Percentiles rank a stretch among this genome's conserved stretches.
Conservation (phyloP, 352 stramenopile genomes). For the Aphanomyces invadans region DNA sequence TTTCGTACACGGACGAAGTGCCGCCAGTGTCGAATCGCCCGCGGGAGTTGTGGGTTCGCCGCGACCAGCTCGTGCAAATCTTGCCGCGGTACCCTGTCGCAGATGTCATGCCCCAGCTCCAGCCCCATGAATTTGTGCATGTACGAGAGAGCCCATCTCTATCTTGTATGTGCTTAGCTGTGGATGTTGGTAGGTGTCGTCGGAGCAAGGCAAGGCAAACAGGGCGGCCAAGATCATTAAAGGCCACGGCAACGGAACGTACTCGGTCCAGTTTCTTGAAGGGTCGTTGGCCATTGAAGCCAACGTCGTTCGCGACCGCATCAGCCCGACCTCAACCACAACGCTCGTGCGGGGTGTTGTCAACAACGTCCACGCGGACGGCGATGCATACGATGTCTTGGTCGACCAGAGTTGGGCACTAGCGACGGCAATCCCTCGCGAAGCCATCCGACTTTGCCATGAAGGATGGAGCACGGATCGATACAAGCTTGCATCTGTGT, state of each 20-base stretch:
- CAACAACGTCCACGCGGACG: slow-evolving; percentile 24
- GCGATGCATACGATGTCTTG: slow-evolving; percentile 31
- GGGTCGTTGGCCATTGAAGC: slow-evolving; percentile 26
- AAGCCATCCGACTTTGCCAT: slow-evolving; percentile 33
- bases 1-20: background rate
- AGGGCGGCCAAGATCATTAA: slow-evolving; percentile 33
- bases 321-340: slow-evolving; percentile 30
- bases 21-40: background rate
- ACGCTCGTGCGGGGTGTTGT: slow-evolving; percentile 35
- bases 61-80: slow-evolving; percentile 36
- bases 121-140: slow-evolving; percentile 41
- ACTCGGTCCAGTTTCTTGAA: slow-evolving; percentile 48
- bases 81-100: slow-evolving; percentile 28
- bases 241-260: slow-evolving; percentile 41
- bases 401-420: slow-evolving; percentile 37
- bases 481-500: background rate
- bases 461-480: slow-evolving; percentile 30
- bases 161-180: background rate
- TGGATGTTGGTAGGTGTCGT: background rate
- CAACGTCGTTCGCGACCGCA: slow-evolving; percentile 33
- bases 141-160: slow-evolving; percentile 22
- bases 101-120: slow-evolving; percentile 32
- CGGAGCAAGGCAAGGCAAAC: background rate
- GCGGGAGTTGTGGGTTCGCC: slow-evolving; percentile 30
- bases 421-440: slow-evolving; percentile 29